Evolutionary conservation across 129 eudicot species (phyloP), one percentile per base, ranked within the genome.

Genomic region (carrot (Daucus carota)): DNA sequence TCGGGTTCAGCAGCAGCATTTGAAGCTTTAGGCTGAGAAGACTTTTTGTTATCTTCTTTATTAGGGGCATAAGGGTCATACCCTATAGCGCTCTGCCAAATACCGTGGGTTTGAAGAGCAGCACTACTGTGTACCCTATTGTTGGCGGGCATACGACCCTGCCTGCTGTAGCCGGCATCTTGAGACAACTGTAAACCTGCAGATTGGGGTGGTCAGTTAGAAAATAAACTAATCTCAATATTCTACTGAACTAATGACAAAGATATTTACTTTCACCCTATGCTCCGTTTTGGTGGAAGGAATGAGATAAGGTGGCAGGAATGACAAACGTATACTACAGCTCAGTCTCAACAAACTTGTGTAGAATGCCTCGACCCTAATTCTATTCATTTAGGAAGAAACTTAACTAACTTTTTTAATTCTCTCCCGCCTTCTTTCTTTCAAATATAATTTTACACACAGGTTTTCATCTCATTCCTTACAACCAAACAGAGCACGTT

Each of bases 141-240:
- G 89, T 94, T 94, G 8, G 97, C 98, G 67, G 94, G 98, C 99
- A 94, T 91, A 79, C 97, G 99, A 94, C 99, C 88, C 99, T 86
- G 40, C 99, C 97, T 29, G 99, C 98, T 70, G 96, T 94, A 18
- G 97, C 97, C 78, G 99, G 97, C 99, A 94, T 94, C 81, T 88
- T 88, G 92, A 75, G 38, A 73, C n/a, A 62, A 69, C 85, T 83
- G 81, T 45, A 26, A 63, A 62, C 66, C n/a, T 9, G 14, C 75
- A 76, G 5, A 75, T 28, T 38, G 38, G 18, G 70, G 32, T 29
- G 18, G 41, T 36, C 3, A 36, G n/a, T n/a, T n/a, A n/a, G n/a
- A n/a, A n/a, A n/a, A n/a, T n/a, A n/a, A n/a, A n/a, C n/a, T n/a
- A n/a, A n/a, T n/a, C n/a, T 77, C 69, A 77, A 42, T 7, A 47